Conservation (phyloP, 306 rosid species). For the Delonix regia region DNA sequence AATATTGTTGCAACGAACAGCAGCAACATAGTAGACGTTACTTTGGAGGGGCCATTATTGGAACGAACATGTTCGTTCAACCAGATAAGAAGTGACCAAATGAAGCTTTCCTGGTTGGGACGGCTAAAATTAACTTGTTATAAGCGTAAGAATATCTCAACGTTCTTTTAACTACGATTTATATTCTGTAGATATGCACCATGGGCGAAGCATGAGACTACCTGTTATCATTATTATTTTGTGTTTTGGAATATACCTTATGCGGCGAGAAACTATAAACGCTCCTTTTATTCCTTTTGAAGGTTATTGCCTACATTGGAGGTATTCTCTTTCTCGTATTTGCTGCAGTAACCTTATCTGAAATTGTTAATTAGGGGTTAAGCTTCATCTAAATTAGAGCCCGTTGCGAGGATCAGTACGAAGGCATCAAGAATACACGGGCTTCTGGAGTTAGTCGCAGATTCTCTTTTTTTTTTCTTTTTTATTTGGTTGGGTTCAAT, state of each 20-base stretch:
- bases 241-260: conserved; percentile 23
- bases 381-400: not conserved
- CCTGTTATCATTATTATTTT: not conserved
- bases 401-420: conserved; percentile 11
- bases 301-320: conserved; percentile 84
- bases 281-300: conserved; percentile 41
- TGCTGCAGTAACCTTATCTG: conserved; percentile 74
- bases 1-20: conserved; percentile 28
- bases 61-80: conserved; percentile 38
- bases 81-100: conserved; percentile 21
- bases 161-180: conserved; percentile 24
- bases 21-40: conserved; percentile 35
- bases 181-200: conserved; percentile 34
- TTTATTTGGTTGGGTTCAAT: not conserved
- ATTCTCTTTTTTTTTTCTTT: too few relatives aligned
- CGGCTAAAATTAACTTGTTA: conserved; percentile 22
- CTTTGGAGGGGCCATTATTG: conserved; percentile 23
- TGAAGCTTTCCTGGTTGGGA: conserved; percentile 28
- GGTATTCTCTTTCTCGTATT: conserved; percentile 95
- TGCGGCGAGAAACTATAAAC: conserved; percentile 21
- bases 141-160: conserved; percentile 26
- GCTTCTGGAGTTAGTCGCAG: not conserved
- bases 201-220: conserved; percentile 29
- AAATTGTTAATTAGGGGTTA: conserved; percentile 60
- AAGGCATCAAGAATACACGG: conserved; percentile 7